Evolutionary conservation across 169 alveolate species (phyloP).

Genomic region (Blepharisma undulans): DNA sequence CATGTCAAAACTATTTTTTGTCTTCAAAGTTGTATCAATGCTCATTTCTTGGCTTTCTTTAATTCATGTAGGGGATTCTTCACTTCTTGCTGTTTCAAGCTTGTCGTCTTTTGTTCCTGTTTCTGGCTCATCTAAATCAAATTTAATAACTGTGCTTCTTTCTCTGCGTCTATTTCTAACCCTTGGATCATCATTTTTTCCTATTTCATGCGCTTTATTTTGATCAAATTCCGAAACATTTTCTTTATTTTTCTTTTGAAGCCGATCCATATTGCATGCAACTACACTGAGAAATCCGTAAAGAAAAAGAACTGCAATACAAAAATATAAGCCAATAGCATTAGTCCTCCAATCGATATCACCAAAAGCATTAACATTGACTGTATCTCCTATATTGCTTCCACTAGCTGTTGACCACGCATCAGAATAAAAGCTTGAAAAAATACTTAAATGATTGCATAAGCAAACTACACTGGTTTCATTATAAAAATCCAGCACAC

Average conservation of each 20-base stretch:
- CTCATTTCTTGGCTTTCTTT: not conserved
- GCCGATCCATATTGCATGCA: not conserved
- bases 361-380: not conserved
- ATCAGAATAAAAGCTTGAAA: not conserved
- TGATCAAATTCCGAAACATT: not conserved
- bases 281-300: not conserved
- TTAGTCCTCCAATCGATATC: not conserved
- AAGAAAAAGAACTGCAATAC: not conserved
- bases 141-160: not conserved
- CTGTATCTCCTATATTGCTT: not conserved
- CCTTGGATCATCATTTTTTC: not conserved
- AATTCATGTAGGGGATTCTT: not conserved
- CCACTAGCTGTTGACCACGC: not conserved
- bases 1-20: not conserved
- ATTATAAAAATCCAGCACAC: not conserved
- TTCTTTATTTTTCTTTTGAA: not conserved
- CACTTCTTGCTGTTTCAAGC: not conserved
- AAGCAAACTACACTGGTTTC: not conserved
- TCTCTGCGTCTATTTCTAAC: not conserved
- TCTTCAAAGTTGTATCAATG: not conserved
- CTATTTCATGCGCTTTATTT: not conserved
- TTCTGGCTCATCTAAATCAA: not conserved
- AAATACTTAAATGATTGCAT: not conserved
- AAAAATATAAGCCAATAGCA: conserved; percentile 20
- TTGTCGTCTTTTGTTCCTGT: not conserved